Conservation (phyloP, 192 early-diverging fungal species). For the Linnemannia hyalina region DNA sequence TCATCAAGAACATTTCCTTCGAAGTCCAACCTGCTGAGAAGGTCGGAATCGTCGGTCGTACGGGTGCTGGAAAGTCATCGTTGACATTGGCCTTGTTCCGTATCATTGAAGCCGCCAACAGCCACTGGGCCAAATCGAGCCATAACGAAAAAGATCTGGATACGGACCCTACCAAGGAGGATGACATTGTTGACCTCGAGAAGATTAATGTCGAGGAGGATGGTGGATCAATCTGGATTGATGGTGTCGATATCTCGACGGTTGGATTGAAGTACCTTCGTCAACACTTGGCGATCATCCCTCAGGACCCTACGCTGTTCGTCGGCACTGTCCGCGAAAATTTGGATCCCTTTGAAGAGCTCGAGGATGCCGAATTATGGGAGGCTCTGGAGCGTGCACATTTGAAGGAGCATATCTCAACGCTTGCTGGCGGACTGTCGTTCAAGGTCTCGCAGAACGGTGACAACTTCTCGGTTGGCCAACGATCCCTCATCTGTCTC, state of each 20-base stretch:
- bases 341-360: slow-evolving; percentile 65
- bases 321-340: slow-evolving; percentile 69
- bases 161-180: slow-evolving; percentile 20
- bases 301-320: slow-evolving; percentile 85
- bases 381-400: slow-evolving; percentile 65
- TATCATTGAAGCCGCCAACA: slow-evolving; percentile 58
- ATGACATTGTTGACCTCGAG: slow-evolving; percentile 29
- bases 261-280: slow-evolving; percentile 74
- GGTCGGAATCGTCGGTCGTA: slow-evolving; percentile 59
- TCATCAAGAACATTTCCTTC: slow-evolving; percentile 68
- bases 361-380: slow-evolving; percentile 83
- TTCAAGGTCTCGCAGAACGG: slow-evolving; percentile 57
- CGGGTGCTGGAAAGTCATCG: slow-evolving; percentile 61
- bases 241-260: slow-evolving; percentile 76
- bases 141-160: slow-evolving; percentile 32
- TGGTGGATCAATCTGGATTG: slow-evolving; percentile 78
- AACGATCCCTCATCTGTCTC: slow-evolving; percentile 65
- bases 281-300: slow-evolving; percentile 83
- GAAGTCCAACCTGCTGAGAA: slow-evolving; percentile 52
- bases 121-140: slow-evolving; percentile 47
- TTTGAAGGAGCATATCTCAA: slow-evolving; percentile 60
- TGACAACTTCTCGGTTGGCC: slow-evolving; percentile 67
- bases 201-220: slow-evolving; percentile 42
- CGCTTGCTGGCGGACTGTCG: slow-evolving; percentile 50
- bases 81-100: slow-evolving; percentile 64